A percentile compares a stretch with the other conserved stretches of the same genome.
These are phyloP conservation scores for Orbilia oligospora DNA, from an alignment of 2,329 filamentous ascomycete genomes.

Conservation along the genomic window DNA sequence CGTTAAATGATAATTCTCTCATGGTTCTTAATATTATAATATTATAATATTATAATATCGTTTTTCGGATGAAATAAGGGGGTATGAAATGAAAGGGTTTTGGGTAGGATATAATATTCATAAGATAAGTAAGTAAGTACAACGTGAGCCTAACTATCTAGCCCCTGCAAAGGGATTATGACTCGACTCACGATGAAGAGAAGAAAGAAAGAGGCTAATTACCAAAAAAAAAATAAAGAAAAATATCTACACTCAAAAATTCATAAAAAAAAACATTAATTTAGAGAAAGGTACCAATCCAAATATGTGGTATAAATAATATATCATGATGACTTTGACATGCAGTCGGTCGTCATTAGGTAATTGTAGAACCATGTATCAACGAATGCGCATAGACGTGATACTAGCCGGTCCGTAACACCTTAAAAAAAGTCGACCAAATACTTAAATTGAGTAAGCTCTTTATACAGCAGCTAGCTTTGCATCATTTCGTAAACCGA, in stretches of 20 bases:
- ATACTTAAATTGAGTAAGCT: too few relatives aligned
- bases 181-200: not conserved
- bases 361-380: not conserved
- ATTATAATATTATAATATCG: not conserved
- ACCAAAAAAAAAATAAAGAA: not conserved
- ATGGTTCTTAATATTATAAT: not conserved
- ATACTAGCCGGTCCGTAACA: too few relatives aligned
- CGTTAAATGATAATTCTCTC: not conserved
- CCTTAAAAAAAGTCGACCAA: too few relatives aligned
- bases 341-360: not conserved
- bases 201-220: not conserved
- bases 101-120: too few relatives aligned
- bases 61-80: constrained; percentile 17
- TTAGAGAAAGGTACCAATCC: too few relatives aligned
- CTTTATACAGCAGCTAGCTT: too few relatives aligned
- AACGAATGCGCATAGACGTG: too few relatives aligned
- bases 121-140: too few relatives aligned
- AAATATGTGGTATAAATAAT: not conserved
- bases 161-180: not conserved
- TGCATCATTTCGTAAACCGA: too few relatives aligned
- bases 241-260: not conserved
- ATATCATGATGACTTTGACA: not conserved
- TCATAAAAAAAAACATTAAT: not conserved
- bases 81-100: not conserved
- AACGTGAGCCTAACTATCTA: not conserved